phyloP scores from a whole-genome alignment of 1,284 basidiomycete genomes.

The Pholiota adiposa region DNA sequence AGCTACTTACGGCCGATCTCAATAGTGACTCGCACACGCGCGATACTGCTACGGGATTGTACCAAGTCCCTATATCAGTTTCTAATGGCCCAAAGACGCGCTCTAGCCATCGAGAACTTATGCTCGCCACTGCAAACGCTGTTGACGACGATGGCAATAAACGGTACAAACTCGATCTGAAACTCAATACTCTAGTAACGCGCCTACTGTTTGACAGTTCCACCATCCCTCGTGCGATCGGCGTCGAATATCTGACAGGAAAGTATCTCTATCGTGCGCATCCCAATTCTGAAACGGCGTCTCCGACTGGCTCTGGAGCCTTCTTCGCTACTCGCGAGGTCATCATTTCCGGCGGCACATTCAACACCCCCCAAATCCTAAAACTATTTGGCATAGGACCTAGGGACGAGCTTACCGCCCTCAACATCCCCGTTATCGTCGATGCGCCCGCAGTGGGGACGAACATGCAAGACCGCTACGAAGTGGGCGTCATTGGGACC shows the following conservation, averaged over 20 bases:
- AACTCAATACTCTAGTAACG: slow-evolving; percentile 11
- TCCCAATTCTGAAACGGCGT: background rate
- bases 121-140: slow-evolving; percentile 1
- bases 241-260: slow-evolving; percentile 9
- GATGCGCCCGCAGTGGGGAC: slow-evolving; percentile 5
- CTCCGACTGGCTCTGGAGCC: slow-evolving; percentile 5
- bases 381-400: slow-evolving; percentile 12
- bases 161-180: slow-evolving; percentile 1
- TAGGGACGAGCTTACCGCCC: background rate
- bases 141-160: slow-evolving; percentile 4
- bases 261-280: slow-evolving; percentile 8
- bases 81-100: slow-evolving; percentile 9
- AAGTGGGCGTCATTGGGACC: slow-evolving; percentile 3
- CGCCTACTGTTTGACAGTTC: slow-evolving; percentile 7
- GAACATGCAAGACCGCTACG: background rate
- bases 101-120: slow-evolving; percentile 2
- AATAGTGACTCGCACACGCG: slow-evolving; percentile 4
- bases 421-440: slow-evolving; percentile 4
- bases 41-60: slow-evolving; percentile 6
- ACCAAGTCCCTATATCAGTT: slow-evolving; percentile 4
- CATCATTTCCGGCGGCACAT: slow-evolving; percentile 12
- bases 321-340: slow-evolving; percentile 13
- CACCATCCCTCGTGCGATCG: slow-evolving; percentile 1
- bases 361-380: slow-evolving; percentile 10
- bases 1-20: slow-evolving; percentile 4